Evolutionary conservation across 2,329 filamentous ascomycete species (phyloP).

Genomic region (Cryphonectria nitschkei): DNA sequence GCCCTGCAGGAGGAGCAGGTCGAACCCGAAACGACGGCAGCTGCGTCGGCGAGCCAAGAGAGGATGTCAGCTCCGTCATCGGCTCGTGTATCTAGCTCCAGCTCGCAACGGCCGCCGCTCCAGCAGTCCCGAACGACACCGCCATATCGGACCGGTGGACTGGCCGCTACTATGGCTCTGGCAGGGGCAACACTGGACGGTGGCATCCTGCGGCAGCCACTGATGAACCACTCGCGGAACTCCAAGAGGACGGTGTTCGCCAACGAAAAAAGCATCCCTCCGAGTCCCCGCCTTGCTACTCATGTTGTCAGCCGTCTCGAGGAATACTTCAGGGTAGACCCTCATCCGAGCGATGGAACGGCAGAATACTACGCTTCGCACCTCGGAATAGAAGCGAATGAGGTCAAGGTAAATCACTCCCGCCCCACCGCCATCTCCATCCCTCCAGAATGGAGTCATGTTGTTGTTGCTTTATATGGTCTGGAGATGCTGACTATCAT

Average conservation of each 20-base stretch:
- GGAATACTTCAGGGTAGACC: constrained; percentile 54
- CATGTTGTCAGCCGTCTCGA: constrained; percentile 57
- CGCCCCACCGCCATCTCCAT: neutral
- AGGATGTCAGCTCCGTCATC: constrained; percentile 6
- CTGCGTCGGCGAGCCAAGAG: constrained; percentile 11
- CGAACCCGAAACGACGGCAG: neutral
- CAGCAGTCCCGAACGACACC: constrained; percentile 13
- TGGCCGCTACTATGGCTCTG: constrained; percentile 24
- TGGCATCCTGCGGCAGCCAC: constrained; percentile 45
- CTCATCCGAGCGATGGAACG: constrained; percentile 53
- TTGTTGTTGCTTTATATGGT: neutral
- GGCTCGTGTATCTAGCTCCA: constrained; percentile 9
- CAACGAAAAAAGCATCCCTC: constrained; percentile 41
- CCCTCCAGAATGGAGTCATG: neutral
- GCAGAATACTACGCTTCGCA: constrained; percentile 59
- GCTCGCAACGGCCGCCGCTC: constrained; percentile 17
- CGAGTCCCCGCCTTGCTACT: constrained; percentile 50
- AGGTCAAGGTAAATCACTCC: constrained; percentile 49
- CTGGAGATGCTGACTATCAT: constrained; percentile 3
- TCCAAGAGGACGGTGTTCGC: constrained; percentile 45
- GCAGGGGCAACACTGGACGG: constrained; percentile 32
- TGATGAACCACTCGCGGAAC: constrained; percentile 50
- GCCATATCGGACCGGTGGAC: constrained; percentile 5
- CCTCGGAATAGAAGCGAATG: constrained; percentile 53
- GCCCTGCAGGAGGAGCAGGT: constrained; percentile 10